Conservation (phyloP, 2,329 filamentous ascomycete species). For the Westerdykella sp. region DNA sequence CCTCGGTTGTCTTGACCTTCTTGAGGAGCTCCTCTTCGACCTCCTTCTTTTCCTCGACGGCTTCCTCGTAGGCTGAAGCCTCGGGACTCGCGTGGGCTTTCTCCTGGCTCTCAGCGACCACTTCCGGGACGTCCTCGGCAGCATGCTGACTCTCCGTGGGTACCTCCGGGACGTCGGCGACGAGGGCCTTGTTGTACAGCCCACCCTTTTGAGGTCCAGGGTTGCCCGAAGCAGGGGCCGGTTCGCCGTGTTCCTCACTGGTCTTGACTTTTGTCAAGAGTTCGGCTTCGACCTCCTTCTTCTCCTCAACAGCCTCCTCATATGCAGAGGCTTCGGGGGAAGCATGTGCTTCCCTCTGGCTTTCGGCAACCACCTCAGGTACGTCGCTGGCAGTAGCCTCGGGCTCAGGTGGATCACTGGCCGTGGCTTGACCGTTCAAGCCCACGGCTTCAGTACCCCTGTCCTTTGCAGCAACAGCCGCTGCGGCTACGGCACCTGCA, state of each 20-base stretch:
- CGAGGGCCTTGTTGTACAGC: slow-evolving; percentile 29
- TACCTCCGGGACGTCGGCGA: slow-evolving; percentile 9
- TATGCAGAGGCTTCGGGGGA: slow-evolving; percentile 62
- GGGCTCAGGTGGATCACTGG: slow-evolving; percentile 44
- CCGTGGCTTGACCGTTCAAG: slow-evolving; percentile 37
- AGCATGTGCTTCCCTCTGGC: slow-evolving; percentile 57
- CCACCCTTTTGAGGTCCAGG: slow-evolving; percentile 54
- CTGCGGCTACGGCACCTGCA: slow-evolving; percentile 34
- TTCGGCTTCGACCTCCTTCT: slow-evolving; percentile 63
- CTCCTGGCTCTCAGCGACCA: slow-evolving; percentile 63
- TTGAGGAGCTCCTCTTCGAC: slow-evolving; percentile 68
- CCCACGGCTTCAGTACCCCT: slow-evolving; percentile 36
- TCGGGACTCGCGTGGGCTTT: slow-evolving; percentile 56
- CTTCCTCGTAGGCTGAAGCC: slow-evolving; percentile 54
- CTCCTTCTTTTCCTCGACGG: slow-evolving; percentile 61
- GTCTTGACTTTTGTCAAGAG: slow-evolving; percentile 53
- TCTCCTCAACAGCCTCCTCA: slow-evolving; percentile 59
- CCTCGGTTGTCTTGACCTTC: slow-evolving; percentile 46
- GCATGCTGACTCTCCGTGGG: slow-evolving; percentile 33
- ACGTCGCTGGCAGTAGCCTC: slow-evolving; percentile 54
- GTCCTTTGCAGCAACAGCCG: slow-evolving; percentile 28
- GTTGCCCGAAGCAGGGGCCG: slow-evolving; percentile 38
- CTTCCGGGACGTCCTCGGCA: slow-evolving; percentile 41
- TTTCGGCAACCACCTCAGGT: slow-evolving; percentile 60
- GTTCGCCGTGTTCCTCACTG: slow-evolving; percentile 48